These are phyloP conservation scores for Amanita fuliginea DNA, from an alignment of 768 basidiomycete species.

Conservation along the genomic window DNA sequence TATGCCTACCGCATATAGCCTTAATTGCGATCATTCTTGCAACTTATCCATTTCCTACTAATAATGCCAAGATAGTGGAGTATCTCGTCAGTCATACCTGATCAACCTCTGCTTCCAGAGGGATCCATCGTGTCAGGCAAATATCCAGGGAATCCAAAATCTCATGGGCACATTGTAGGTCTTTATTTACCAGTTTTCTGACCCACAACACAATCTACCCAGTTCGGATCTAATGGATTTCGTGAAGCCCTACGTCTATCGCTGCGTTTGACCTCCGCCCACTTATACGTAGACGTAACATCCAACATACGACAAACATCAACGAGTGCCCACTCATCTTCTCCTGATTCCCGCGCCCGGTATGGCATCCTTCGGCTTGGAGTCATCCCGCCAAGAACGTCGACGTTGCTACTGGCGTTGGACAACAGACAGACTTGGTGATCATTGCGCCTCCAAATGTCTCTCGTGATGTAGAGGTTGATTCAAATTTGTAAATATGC, in stretches of 20 bases:
- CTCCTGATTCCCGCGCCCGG: neutral
- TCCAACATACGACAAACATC: conserved; percentile 15
- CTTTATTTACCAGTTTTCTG: neutral
- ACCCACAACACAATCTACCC: neutral
- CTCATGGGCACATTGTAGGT: conserved; percentile 77
- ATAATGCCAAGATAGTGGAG: conserved; percentile 7
- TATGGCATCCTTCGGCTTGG: no score
- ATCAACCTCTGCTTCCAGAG: conserved; percentile 34
- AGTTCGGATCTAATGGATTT: conserved; percentile 57
- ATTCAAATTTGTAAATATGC: neutral
- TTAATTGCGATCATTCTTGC: conserved; percentile 58
- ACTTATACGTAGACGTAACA: conserved; percentile 16
- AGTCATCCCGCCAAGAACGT: no score
- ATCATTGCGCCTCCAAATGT: no score
- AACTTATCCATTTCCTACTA: conserved; percentile 45
- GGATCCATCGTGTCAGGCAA: conserved; percentile 77
- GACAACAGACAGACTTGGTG: no score
- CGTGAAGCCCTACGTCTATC: conserved; percentile 36
- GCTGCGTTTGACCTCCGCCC: conserved; percentile 40
- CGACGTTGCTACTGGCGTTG: no score
- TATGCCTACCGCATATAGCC: conserved; percentile 56
- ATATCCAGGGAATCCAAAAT: conserved; percentile 84
- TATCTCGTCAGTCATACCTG: conserved; percentile 17
- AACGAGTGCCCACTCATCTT: neutral
- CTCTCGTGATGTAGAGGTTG: conserved; percentile 9